A percentile compares a stretch with the other conserved stretches of the same genome.
Evolutionary conservation across 495 filamentous ascomycete species (phyloP).

Genomic region (Daldinia vernicosa): DNA sequence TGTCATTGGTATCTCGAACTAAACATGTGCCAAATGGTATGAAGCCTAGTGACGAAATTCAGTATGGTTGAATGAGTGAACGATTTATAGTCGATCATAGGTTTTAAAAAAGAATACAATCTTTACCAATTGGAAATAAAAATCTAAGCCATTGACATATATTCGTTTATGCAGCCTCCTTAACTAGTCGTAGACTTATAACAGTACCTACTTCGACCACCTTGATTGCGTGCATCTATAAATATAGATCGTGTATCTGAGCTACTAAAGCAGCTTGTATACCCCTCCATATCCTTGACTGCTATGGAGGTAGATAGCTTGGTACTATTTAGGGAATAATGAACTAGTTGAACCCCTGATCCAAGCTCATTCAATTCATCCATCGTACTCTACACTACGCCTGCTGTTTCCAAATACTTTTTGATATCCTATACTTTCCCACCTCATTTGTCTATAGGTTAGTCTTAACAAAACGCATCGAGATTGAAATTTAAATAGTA

Average conservation of each 20-base stretch:
- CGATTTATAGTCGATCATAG: conserved; percentile 22
- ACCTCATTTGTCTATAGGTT: not conserved
- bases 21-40: conserved; percentile 35
- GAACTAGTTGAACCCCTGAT: not conserved
- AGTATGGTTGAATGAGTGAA: conserved; percentile 13
- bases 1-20: conserved; percentile 87
- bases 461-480: not conserved
- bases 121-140: not conserved
- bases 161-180: not conserved
- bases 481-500: not conserved
- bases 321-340: too few relatives aligned
- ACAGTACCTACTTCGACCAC: not conserved
- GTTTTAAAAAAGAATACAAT: conserved; percentile 18
- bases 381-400: not conserved
- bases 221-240: not conserved
- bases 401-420: not conserved
- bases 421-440: not conserved
- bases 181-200: not conserved
- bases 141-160: not conserved
- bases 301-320: not conserved
- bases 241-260: not conserved
- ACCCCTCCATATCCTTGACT: not conserved
- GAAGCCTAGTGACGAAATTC: conserved; percentile 9
- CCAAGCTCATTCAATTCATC: not conserved
- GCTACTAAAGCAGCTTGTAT: not conserved